Percentiles rank a stretch among this genome's conserved stretches.
Evolutionary conservation across 208 protist species (phyloP).

Genomic region (Novymonas esmeraldas): DNA sequence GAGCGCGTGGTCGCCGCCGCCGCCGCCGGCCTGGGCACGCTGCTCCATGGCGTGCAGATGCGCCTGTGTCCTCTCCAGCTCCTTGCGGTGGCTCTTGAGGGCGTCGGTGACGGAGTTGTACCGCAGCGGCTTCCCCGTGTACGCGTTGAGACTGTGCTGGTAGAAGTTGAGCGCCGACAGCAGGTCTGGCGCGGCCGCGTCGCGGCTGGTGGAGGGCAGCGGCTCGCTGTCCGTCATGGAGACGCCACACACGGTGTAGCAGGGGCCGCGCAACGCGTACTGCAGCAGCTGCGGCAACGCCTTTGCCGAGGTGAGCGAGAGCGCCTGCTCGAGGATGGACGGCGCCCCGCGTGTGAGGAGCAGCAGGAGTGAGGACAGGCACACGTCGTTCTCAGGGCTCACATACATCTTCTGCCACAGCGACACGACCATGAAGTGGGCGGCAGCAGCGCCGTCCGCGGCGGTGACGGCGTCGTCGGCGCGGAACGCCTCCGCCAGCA

Average conservation of each 20-base stretch:
- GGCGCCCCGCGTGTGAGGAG: constrained; percentile 22
- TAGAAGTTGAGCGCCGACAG: constrained; percentile 25
- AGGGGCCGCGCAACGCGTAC: constrained; percentile 34
- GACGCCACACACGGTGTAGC: constrained; percentile 34
- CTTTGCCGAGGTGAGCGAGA: neutral
- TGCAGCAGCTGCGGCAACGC: constrained; percentile 18
- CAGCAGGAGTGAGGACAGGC: constrained; percentile 32
- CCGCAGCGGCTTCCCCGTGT: constrained; percentile 23
- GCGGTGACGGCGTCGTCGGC: constrained; percentile 1
- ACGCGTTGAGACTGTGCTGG: constrained; percentile 17
- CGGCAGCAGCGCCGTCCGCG: constrained; percentile 1
- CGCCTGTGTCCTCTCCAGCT: constrained; percentile 10
- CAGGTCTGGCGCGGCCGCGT: neutral
- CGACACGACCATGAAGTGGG: constrained; percentile 34
- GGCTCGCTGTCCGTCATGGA: constrained; percentile 33
- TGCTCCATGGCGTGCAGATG: constrained; percentile 8
- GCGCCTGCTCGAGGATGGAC: constrained; percentile 11
- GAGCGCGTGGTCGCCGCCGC: neutral
- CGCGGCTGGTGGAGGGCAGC: constrained; percentile 1
- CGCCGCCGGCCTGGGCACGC: neutral
- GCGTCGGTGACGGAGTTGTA: constrained; percentile 44
- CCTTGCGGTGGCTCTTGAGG: constrained; percentile 24
- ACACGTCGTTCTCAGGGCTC: constrained; percentile 35
- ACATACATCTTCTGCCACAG: constrained; percentile 37
- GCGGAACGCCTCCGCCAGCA: constrained; percentile 10